phyloP scores from a whole-genome alignment of 495 filamentous ascomycete genomes.

The Acidomyces sp. region DNA sequence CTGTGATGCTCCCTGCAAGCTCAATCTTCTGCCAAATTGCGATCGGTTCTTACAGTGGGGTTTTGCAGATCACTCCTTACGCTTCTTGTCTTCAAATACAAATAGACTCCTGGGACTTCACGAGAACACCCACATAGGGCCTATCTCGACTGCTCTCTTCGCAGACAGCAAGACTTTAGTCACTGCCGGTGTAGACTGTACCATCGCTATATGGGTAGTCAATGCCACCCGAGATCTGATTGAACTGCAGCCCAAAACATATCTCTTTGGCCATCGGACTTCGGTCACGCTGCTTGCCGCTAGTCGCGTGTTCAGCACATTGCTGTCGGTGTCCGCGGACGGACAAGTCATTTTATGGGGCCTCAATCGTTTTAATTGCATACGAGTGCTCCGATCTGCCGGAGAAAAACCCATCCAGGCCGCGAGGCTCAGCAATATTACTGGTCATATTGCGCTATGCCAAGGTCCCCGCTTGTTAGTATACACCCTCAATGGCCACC shows the following conservation, averaged over 20 bases:
- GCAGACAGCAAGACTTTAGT: conserved; percentile 82
- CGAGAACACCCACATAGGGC: conserved; percentile 83
- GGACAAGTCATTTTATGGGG: conserved; percentile 85
- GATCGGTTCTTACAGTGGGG: conserved; percentile 96
- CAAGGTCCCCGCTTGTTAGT: conserved; percentile 56
- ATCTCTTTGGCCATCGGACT: conserved; percentile 76
- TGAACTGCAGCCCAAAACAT: conserved; percentile 66
- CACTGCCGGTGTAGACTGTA: conserved; percentile 83
- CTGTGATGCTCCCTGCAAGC: conserved; percentile 64
- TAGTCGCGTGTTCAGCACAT: conserved; percentile 71
- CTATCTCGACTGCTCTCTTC: conserved; percentile 67
- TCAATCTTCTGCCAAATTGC: conserved; percentile 75
- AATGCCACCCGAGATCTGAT: conserved; percentile 46
- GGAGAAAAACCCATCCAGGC: conserved; percentile 43
- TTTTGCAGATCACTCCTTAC: conserved; percentile 80
- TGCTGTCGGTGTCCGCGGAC: conserved; percentile 68
- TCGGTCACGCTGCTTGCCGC: conserved; percentile 70
- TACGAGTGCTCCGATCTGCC: conserved; percentile 53
- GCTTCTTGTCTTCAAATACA: conserved; percentile 73
- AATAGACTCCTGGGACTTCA: conserved; percentile 68
- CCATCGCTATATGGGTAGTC: conserved; percentile 67
- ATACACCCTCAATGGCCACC: conserved; percentile 79
- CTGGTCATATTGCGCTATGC: conserved; percentile 76
- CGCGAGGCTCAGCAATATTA: conserved; percentile 75
- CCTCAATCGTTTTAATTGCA: conserved; percentile 73